Evolutionary conservation across 306 rosid species (phyloP), one percentile per base, ranked within the genome.

Genomic region (Prunus kanzakura): DNA sequence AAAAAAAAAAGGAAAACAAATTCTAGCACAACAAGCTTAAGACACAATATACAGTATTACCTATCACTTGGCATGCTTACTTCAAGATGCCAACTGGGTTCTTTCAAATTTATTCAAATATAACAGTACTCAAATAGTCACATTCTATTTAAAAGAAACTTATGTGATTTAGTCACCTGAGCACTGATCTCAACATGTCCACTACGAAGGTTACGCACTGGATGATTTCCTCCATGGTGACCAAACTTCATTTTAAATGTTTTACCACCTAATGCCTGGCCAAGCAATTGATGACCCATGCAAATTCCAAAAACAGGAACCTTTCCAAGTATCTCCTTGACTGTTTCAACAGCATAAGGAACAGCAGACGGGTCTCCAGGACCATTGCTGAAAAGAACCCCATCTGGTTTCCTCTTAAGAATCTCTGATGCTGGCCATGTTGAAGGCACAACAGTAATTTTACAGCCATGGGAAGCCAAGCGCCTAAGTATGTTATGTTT

Each of bases 141-240:
- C 32, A 22, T 72, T 72, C 18, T 8, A 45, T 13, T 9, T 9
- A 64, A 2, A 62, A 43, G 32, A 20, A 10, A 56, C 62, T 69
- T 61, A 41, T 43, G 13, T 43, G 61, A 49, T 71, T 46, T 13
- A 50, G 76, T 76, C 65, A 92, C 98, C 97, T 95, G 98, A 54
- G 97, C 88, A 81, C 97, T 95, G 69, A 95, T 90, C 78, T 92
- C 98, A 71, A 92, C 98, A 8, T 82, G 79, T 71, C 96, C 93
- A 49, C 78, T 84, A 43, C 71, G 81, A 78, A 90, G 88, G 80
- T 92, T 90, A 43, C 96, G 89, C 55, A 95, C 97, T 0, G 98
- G 98, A 72, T 95, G 97, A 80, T 95, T 95, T 84, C 98, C 97
- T 69, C 98, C 98, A 30, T 95, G 98, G 81, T 95, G 98, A 80